Base-by-base conservation (phyloP, 2,329 filamentous ascomycete genomes). In the Calonectria ilicicola region DNA sequence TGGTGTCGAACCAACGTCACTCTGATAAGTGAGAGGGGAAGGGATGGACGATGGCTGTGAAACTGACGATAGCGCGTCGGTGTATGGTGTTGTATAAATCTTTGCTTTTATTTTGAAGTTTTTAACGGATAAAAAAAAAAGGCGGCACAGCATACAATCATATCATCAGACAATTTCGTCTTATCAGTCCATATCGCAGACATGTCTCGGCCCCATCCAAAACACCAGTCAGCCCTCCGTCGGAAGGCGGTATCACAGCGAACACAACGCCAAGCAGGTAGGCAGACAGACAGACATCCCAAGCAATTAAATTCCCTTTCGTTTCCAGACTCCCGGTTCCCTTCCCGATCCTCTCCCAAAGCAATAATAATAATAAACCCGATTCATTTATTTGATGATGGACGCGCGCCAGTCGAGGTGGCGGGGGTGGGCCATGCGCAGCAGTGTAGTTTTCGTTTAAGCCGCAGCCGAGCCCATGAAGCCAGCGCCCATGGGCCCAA, bases 401-500 rank as follows among this genome's bases (percentile, higher is more conserved):
- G 21, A 19, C 29, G 19, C 32, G 27, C 29, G 32, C 29, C 29
- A 17, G 53, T 21, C 29, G n/a, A n/a, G n/a, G n/a, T n/a, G n/a
- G n/a, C n/a, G 53, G 29, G 26, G 51, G 8, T 14, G 27, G 49
- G 49, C 27, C 12, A 27, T 40, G 26, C 3, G 15, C 2, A 19
- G 6, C 9, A 7, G 32, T 12, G n/a, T 15, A 32, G 7, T 15
- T 26, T 21, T 17, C 21, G 53, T 21, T 74, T 49, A 77, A 35
- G 81, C 73, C 29, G 63, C 75, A 8, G 78, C 60, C 23, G 78
- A 72, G 29, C 74, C 77, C 75, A 75, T 76, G 72, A 82, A 42
- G 21, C 72, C 72, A 9, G 79, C 75, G 17, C 78, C 73, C 40
- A 81, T 65, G 40, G 81, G 76, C 8, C 80, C 79, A 49, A 80